phyloP scores from a whole-genome alignment of 345 rosid genomes.

The Citrus sp. region DNA sequence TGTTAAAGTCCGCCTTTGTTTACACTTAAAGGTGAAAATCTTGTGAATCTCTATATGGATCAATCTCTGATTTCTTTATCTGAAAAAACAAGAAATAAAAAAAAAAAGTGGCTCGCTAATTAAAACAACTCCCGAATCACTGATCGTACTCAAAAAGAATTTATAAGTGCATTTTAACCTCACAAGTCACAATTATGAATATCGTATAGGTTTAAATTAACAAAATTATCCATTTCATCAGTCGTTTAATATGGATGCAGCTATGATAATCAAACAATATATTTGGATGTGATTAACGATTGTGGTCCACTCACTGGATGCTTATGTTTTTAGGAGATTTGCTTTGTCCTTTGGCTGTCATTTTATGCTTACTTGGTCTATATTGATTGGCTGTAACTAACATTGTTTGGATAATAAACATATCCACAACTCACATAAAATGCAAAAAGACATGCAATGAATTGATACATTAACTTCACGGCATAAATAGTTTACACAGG shows the following conservation, averaged over 20 bases:
- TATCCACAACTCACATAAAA: background rate
- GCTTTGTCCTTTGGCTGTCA: background rate
- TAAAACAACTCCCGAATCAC: background rate
- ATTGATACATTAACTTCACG: background rate
- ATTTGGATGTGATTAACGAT: background rate
- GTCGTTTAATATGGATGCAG: background rate
- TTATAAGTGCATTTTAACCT: too few species aligned
- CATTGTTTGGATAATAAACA: constrained; percentile 24
- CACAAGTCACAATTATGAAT: too few species aligned
- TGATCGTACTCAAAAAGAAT: background rate
- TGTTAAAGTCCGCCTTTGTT: constrained; percentile 17
- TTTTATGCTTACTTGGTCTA: constrained; percentile 18
- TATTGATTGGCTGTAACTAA: constrained; percentile 10
- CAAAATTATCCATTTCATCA: background rate
- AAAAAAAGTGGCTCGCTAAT: background rate
- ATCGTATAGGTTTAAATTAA: too few species aligned
- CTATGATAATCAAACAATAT: background rate
- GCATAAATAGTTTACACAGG: background rate
- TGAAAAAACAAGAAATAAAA: background rate
- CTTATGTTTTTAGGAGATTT: background rate
- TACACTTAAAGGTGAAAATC: background rate
- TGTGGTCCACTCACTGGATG: background rate
- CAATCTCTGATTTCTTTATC: background rate
- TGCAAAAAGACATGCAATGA: background rate
- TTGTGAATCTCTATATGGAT: constrained; percentile 14